Conservation (phyloP, 2,329 filamentous ascomycete species). For the Venturia asperata region DNA sequence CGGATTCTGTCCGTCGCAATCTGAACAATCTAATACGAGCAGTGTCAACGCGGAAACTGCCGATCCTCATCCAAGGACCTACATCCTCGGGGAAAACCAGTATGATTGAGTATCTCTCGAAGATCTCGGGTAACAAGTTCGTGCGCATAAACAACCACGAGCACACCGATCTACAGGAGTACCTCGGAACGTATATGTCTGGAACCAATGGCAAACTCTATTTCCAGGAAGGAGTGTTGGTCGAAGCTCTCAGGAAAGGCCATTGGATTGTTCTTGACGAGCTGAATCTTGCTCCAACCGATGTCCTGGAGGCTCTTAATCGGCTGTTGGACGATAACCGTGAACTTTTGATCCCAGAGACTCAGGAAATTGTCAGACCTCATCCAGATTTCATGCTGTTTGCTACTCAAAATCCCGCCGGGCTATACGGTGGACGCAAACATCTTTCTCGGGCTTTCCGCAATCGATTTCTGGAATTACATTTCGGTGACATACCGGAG, state of each 20-base stretch:
- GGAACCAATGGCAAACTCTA: constrained; percentile 73
- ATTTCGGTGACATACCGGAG: constrained; percentile 97
- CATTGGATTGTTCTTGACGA: constrained; percentile 99
- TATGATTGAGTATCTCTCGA: constrained; percentile 99
- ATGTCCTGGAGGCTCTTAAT: constrained; percentile 94
- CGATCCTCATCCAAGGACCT: constrained; percentile 90
- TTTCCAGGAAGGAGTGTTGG: constrained; percentile 90
- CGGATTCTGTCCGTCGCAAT: constrained; percentile 89
- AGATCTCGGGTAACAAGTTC: constrained; percentile 92
- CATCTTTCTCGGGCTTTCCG: constrained; percentile 88
- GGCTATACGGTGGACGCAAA: constrained; percentile 91
- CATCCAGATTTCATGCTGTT: constrained; percentile 97
- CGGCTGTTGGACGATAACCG: constrained; percentile 92
- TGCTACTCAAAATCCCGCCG: constrained; percentile 93
- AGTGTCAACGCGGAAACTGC: constrained; percentile 84
- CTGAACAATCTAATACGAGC: constrained; percentile 90
- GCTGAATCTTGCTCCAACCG: constrained; percentile 90
- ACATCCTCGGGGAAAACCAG: constrained; percentile 98
- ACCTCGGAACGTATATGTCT: constrained; percentile 89
- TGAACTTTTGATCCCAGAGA: constrained; percentile 92
- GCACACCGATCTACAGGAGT: constrained; percentile 96
- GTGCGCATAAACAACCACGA: constrained; percentile 99
- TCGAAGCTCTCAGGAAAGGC: constrained; percentile 84
- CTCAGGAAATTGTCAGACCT: constrained; percentile 85
- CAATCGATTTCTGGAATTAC: constrained; percentile 92